Base-by-base conservation (phyloP, 2,329 filamentous ascomycete genomes). In the Trichoderma lentiforme region DNA sequence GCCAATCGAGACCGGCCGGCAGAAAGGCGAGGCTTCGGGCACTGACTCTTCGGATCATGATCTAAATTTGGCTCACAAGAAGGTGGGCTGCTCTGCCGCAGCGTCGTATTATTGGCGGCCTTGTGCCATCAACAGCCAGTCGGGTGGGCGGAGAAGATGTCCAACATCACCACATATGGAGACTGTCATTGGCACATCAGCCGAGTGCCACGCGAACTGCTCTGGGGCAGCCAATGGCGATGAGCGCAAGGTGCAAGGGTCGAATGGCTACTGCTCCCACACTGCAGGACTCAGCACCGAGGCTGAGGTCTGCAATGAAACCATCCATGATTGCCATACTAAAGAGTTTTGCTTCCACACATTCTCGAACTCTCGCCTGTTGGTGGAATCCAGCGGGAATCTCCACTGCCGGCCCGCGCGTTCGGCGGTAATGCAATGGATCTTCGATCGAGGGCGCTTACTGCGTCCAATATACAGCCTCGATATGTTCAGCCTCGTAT, bases 251-350 rank as follows among this genome's bases (percentile, higher is more conserved):
- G 11, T 12, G 43, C 39, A n/a, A 64, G 43, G 39, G 62, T 18
- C 32, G n/a, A 30, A 64, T 63, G 56, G 30, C 43, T 43, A 15
- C 28, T 26, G 60, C 68, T 57, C 12, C 60, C 60, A 71, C 68
- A 71, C 68, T 63, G 68, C 58, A 71, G 60, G 53, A 47, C 58
- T 64, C 68, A 71, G 68, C 68, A 51, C 56, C 68, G 60, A n/a
- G 36, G 68, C 58, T 71, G 68, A 43, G 67, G 51, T 21, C 68
- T 71, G 68, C 68, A 71, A 32, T 71, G 68, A 24, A 56, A 64
- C 68, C 67, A 56, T 32, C 39, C 60, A 39, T 53, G 53, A 26
- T 11, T 34, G 67, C 24, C 15, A 24, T 51, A 8, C 26, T 70
- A 9, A 30, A n/a, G 61, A 47, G 7, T 15, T 58, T 32, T 36